Percentiles rank a stretch among this genome's conserved stretches.
Conservation (phyloP, 805 yeast genomes). For the Saccharomycopsis malanga region DNA sequence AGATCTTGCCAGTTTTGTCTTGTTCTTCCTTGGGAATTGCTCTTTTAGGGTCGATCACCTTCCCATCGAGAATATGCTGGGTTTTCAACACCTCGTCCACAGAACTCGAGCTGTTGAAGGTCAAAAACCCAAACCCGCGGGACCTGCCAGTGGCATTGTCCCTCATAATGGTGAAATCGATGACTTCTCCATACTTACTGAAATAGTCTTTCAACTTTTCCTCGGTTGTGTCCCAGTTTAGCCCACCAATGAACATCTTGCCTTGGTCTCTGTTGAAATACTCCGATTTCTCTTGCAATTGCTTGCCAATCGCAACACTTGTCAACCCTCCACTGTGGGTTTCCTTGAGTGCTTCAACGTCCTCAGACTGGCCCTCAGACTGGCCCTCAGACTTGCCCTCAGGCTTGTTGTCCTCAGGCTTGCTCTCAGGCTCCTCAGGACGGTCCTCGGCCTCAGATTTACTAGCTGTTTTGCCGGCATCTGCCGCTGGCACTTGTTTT, state of each 20-base stretch:
- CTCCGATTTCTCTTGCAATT: constrained; percentile 18
- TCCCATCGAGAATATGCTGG: constrained; percentile 89
- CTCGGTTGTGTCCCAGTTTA: constrained; percentile 96
- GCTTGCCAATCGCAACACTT: constrained; percentile 19
- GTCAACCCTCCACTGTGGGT: constrained; percentile 14
- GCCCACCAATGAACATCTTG: constrained; percentile 93
- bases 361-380: constrained; percentile 24
- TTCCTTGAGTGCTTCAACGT: constrained; percentile 22
- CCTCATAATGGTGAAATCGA: constrained; percentile 88
- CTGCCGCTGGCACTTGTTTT: constrained; percentile 27
- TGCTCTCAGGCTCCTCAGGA: neutral
- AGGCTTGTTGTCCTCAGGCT: constrained; percentile 8
- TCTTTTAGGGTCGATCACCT: constrained; percentile 93
- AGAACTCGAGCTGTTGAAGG: constrained; percentile 72
- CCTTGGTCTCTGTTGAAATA: constrained; percentile 60
- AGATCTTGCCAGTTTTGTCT: constrained; percentile 92
- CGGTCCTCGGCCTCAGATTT: neutral
- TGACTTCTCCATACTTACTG: constrained; percentile 79
- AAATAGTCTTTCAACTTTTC: constrained; percentile 78
- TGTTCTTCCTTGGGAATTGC: constrained; percentile 98
- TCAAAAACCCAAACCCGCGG: constrained; percentile 90
- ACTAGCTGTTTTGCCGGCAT: constrained; percentile 27
- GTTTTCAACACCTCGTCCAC: constrained; percentile 82
- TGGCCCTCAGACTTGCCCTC: constrained; percentile 19
- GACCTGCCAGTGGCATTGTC: constrained; percentile 82